Percentiles rank a stretch among this genome's conserved stretches.
Conservation (phyloP, 768 basidiomycete species). For the Boletus pseudo-olivaceus region DNA sequence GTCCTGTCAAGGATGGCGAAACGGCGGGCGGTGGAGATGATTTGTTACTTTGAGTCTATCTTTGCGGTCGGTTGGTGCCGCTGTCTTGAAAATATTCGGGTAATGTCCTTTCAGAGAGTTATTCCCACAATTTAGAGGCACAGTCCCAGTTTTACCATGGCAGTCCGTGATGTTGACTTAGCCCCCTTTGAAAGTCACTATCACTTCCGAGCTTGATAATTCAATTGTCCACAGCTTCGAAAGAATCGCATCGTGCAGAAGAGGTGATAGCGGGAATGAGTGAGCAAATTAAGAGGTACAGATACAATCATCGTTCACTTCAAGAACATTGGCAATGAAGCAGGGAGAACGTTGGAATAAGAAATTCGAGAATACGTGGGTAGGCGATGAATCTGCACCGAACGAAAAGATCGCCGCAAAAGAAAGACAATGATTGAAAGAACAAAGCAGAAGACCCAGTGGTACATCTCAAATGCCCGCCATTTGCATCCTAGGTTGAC, state of each 20-base stretch:
- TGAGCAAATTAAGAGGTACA: slow-evolving; percentile 35
- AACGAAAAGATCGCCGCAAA: slow-evolving; percentile 10
- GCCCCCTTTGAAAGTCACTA: neutral
- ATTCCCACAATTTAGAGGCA: slow-evolving; percentile 7
- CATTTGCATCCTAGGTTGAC: slow-evolving; percentile 34
- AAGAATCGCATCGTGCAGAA: slow-evolving; percentile 22
- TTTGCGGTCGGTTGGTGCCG: neutral
- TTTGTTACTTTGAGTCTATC: slow-evolving; percentile 35
- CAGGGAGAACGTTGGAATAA: slow-evolving; percentile 19
- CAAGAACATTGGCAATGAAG: slow-evolving; percentile 26
- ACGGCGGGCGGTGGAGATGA: slow-evolving; percentile 38
- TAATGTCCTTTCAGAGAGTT: neutral
- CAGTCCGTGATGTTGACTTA: neutral
- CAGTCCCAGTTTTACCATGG: slow-evolving; percentile 1
- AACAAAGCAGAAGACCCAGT: slow-evolving; percentile 1
- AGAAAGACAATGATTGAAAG: slow-evolving; percentile 9
- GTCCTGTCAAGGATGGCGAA: slow-evolving; percentile 18
- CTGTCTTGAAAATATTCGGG: neutral
- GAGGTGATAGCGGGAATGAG: slow-evolving; percentile 14
- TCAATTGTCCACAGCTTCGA: slow-evolving; percentile 16
- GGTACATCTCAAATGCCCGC: slow-evolving; percentile 31
- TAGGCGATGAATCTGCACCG: slow-evolving; percentile 2
- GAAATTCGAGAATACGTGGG: slow-evolving; percentile 9
- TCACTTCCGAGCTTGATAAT: slow-evolving; percentile 1
- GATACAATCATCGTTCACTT: slow-evolving; percentile 38